phyloP scores from a whole-genome alignment of 2,329 filamentous ascomycete species.

The Helminthosporium solani region DNA sequence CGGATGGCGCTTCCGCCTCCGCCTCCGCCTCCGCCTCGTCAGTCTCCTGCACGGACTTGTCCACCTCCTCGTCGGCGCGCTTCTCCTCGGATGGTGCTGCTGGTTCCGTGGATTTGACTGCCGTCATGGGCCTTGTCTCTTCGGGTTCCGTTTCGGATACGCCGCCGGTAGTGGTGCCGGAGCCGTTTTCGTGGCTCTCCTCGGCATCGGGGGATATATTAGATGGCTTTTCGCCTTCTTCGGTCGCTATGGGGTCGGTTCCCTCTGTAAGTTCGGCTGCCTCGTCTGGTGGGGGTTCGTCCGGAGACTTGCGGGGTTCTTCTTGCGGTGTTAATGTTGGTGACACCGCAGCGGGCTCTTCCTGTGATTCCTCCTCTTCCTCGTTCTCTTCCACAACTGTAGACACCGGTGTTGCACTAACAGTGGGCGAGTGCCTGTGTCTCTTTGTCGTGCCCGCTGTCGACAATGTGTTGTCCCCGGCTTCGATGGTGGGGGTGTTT shows the following conservation, averaged over 20 bases:
- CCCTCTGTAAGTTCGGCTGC: conserved; percentile 12
- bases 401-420: conserved; percentile 69
- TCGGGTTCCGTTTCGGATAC: not conserved
- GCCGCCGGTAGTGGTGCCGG: not conserved
- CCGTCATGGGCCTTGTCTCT: not conserved
- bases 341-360: conserved; percentile 14
- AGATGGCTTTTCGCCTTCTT: not conserved
- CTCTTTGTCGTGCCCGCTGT: conserved; percentile 73
- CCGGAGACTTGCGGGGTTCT: conserved; percentile 20
- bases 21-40: conserved; percentile 5
- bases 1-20: conserved; percentile 7
- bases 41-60: conserved; percentile 4
- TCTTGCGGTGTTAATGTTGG: conserved; percentile 12
- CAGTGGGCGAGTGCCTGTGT: conserved; percentile 79
- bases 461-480: conserved; percentile 50
- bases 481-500: conserved; percentile 22
- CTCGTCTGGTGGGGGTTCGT: conserved; percentile 14
- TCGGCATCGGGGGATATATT: not conserved
- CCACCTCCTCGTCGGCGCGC: conserved; percentile 4
- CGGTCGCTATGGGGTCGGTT: conserved; percentile 1
- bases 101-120: not conserved
- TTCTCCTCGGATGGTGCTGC: conserved; percentile 5
- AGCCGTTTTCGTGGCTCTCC: not conserved
- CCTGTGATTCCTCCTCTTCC: conserved; percentile 58
- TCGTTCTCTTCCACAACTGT: conserved; percentile 83